Evolutionary conservation across 495 filamentous ascomycete genomes (phyloP).

Genomic region (Staphylotrichum longicolle): DNA sequence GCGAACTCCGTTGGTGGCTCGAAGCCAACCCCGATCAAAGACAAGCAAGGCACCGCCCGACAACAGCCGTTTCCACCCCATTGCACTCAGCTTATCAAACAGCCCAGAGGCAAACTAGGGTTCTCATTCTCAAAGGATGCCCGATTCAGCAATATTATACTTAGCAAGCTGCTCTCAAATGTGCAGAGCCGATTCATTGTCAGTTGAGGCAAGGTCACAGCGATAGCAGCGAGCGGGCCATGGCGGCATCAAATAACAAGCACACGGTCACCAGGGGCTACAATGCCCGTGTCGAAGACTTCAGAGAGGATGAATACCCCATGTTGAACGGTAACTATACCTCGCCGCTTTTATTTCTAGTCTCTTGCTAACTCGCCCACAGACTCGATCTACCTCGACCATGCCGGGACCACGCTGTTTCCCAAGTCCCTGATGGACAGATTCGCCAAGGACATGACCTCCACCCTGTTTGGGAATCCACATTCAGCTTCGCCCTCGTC

Average conservation of each 20-base stretch:
- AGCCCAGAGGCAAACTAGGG: too few relatives aligned
- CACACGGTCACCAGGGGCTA: constrained; percentile 44
- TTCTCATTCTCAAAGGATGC: background rate
- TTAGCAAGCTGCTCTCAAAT: background rate
- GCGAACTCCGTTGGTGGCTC: constrained; percentile 40
- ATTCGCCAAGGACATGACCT: constrained; percentile 71
- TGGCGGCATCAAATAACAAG: constrained; percentile 11
- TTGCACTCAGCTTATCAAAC: background rate
- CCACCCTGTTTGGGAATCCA: constrained; percentile 84
- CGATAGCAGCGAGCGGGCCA: constrained; percentile 11
- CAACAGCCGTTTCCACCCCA: constrained; percentile 2
- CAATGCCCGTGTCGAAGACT: constrained; percentile 61
- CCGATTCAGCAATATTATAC: background rate
- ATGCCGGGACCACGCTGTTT: constrained; percentile 85
- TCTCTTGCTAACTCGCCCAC: constrained; percentile 17
- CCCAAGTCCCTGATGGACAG: constrained; percentile 76
- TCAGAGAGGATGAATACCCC: constrained; percentile 76
- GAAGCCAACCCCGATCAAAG: background rate
- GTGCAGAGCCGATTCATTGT: background rate
- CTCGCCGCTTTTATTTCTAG: background rate
- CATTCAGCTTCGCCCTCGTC: constrained; percentile 85
- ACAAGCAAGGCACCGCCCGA: constrained; percentile 13
- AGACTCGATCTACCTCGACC: constrained; percentile 85
- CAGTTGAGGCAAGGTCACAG: constrained; percentile 2
- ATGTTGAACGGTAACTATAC: constrained; percentile 65